A percentile compares a stretch with the other conserved stretches of the same genome.
These are phyloP conservation scores for Phialemoniopsis sp. DNA, from an alignment of 2,329 filamentous ascomycete species.

Conservation along the genomic window DNA sequence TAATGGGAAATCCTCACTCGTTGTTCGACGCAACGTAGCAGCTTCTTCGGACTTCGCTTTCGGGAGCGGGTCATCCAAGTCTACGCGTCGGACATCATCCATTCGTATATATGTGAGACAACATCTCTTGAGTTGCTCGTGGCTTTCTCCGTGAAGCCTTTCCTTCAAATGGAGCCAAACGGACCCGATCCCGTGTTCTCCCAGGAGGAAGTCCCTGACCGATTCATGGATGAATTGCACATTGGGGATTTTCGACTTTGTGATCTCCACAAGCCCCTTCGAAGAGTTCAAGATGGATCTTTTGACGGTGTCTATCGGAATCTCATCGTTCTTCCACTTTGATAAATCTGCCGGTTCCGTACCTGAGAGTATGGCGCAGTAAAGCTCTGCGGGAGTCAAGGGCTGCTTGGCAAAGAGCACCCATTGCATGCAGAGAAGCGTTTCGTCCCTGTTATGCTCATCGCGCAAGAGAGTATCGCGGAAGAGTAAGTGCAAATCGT, in stretches of 20 bases:
- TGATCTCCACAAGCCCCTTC: slow-evolving; percentile 44
- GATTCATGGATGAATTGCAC: slow-evolving; percentile 54
- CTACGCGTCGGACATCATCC: background rate
- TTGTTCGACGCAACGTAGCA: background rate
- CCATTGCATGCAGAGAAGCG: slow-evolving; percentile 46
- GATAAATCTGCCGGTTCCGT: slow-evolving; percentile 2
- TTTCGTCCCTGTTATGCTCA: slow-evolving; percentile 25
- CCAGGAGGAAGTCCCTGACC: slow-evolving; percentile 40
- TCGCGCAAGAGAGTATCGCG: slow-evolving; percentile 46
- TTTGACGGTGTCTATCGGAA: slow-evolving; percentile 14
- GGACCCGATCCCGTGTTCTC: slow-evolving; percentile 20
- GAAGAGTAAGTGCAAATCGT: slow-evolving; percentile 42
- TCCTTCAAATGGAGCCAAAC: slow-evolving; percentile 25
- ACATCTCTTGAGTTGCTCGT: slow-evolving; percentile 38
- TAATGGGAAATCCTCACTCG: slow-evolving; percentile 30
- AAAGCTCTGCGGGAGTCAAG: slow-evolving; percentile 36
- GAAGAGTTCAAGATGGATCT: slow-evolving; percentile 35
- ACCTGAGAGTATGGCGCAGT: slow-evolving; percentile 29
- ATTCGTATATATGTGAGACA: slow-evolving; percentile 33
- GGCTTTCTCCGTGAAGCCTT: slow-evolving; percentile 25
- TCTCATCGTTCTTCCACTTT: slow-evolving; percentile 8
- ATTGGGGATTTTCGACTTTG: slow-evolving; percentile 16
- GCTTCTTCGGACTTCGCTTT: too few relatives aligned
- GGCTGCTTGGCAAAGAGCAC: slow-evolving; percentile 44
- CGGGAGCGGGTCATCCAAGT: background rate